Base-by-base conservation (phyloP, 257 asterid species). In the Cynanchum wilfordii region DNA sequence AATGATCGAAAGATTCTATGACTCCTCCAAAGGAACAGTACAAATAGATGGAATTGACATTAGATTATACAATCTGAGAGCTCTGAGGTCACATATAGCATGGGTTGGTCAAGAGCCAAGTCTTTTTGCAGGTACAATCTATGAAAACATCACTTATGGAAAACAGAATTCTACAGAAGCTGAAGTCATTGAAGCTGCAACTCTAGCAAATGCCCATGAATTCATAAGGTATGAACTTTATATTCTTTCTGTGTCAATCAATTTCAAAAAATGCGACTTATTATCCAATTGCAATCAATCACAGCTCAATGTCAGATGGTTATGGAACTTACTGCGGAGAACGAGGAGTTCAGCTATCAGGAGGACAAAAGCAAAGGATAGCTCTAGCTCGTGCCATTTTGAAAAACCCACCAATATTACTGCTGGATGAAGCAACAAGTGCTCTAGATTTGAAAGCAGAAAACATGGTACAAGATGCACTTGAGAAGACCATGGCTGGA, bases 281-380 rank as follows among this genome's bases (percentile, higher is more conserved):
- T 27, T 13, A 25, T 52, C 22, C 7, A 33, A 33, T 33, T 33
- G 3, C 66, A 56, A 25, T 76, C 36, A 51, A 50, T 55, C 51
- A 19, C 76, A 76, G 76, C 30, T 70, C 79, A 62, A 70, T 82
- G 87, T 76, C 81, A 76, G 88, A 87, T n/a, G 89, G 89, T 36
- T 85, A 87, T 66, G 33, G 57, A 68, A 87, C 89, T 5, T 68
- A 72, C 71, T 81, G 89, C 33, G 89, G 89, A 38, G 87, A 87
- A 63, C 79, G 87, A 79, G 89, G 91, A 49, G 77, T 81, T 25
- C 89, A 81, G 68, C 85, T 85, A 54, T 87, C 92, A 22, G 89
- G 92, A 24, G 92, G 91, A 27, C 89, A 85, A 58, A 87, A 87
- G 77, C 89, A 87, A 77, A 78, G 89, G 65, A 78, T 84, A 78